Evolutionary conservation across 2,329 filamentous ascomycete species (phyloP), one percentile per base, ranked within the genome.

Genomic region (Talaromyces amestolkiae): DNA sequence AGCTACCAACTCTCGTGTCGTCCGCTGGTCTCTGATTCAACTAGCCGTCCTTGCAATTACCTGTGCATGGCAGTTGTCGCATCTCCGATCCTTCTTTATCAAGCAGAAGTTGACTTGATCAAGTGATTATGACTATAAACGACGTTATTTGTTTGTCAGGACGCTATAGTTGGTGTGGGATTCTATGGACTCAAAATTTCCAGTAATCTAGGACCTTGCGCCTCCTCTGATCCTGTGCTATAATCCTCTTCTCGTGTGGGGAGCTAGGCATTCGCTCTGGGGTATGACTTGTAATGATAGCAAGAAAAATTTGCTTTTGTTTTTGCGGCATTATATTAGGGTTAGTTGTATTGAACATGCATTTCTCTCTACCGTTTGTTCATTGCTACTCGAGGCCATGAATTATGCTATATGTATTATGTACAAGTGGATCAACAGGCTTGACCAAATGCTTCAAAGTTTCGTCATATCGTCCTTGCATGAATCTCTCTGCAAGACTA

Each of bases 51-150:
- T 99, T 63, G 91, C 89, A 64, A 84, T 89, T 64, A 97, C 95
- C 39, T 99, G 95, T 81, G 91, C 92, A 68, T 99, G 95, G 95
- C 95, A 99, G 80, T 84, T 99, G 56, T 96, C 93, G 63, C 94
- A 99, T 81, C 86, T 99, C 73, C 87, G 95, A 72, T 91, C 91
- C 56, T 99, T 99, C 86, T 99, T 99, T 84, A 99, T 99, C 84
- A 99, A 99, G 86, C 94, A 98, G 84, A 99, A 99, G 86, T 88
- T 99, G 78, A 98, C 95, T 67, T 99, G 87, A 67, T 58, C 24
- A 24, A 51, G 22, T 35, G 27, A 37, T 27, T 37, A 51, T 41
- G 39, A 39, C n/a, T 49, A 58, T 58, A 47, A 59, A 45, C 22
- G 39, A 45, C 3, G 7, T 11, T n/a, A 45, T 45, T 31, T 41